A percentile compares a stretch with the other conserved stretches of the same genome.
Conservation (phyloP, 352 stramenopile genomes). For the Pythium dissotocum region DNA sequence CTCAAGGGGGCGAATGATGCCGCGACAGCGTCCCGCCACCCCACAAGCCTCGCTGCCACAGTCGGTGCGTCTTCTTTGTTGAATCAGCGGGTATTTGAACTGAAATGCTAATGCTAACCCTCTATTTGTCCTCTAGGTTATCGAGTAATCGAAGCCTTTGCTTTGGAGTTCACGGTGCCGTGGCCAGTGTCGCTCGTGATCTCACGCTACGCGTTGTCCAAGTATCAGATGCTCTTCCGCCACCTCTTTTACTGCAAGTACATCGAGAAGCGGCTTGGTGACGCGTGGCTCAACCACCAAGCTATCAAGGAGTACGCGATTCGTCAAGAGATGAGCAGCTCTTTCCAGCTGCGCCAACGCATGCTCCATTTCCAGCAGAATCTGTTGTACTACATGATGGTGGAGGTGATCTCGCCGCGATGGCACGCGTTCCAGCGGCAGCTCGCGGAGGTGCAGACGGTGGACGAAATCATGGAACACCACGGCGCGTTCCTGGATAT, state of each 20-base stretch:
- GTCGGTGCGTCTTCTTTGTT: slow-evolving; percentile 15
- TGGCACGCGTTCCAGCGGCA: slow-evolving; percentile 91
- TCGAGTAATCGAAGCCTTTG: slow-evolving; percentile 96
- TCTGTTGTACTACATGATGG: slow-evolving; percentile 98
- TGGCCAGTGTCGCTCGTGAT: slow-evolving; percentile 98
- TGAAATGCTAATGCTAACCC: not conserved
- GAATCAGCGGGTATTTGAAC: not conserved
- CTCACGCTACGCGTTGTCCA: slow-evolving; percentile 91
- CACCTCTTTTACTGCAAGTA: slow-evolving; percentile 99
- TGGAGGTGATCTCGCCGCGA: slow-evolving; percentile 94
- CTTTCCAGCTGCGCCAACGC: slow-evolving; percentile 95
- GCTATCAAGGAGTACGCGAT: slow-evolving; percentile 90
- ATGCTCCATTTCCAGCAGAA: slow-evolving; percentile 99
- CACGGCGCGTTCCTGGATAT: slow-evolving; percentile 96
- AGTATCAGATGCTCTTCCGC: slow-evolving; percentile 99
- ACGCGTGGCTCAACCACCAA: slow-evolving; percentile 96
- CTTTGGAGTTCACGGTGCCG: slow-evolving; percentile 95
- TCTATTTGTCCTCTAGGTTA: slow-evolving; percentile 41
- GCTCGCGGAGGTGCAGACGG: slow-evolving; percentile 73
- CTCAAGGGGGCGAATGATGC: slow-evolving; percentile 68
- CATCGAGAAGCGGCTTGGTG: slow-evolving; percentile 95
- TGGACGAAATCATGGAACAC: slow-evolving; percentile 94
- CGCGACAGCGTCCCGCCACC: slow-evolving; percentile 37
- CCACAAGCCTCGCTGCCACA: slow-evolving; percentile 21
- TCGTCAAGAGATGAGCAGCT: slow-evolving; percentile 85